Percentiles rank a stretch among this genome's conserved stretches.
These are phyloP conservation scores for Globisporangium splendens DNA, from an alignment of 352 stramenopile species.

Conservation along the genomic window DNA sequence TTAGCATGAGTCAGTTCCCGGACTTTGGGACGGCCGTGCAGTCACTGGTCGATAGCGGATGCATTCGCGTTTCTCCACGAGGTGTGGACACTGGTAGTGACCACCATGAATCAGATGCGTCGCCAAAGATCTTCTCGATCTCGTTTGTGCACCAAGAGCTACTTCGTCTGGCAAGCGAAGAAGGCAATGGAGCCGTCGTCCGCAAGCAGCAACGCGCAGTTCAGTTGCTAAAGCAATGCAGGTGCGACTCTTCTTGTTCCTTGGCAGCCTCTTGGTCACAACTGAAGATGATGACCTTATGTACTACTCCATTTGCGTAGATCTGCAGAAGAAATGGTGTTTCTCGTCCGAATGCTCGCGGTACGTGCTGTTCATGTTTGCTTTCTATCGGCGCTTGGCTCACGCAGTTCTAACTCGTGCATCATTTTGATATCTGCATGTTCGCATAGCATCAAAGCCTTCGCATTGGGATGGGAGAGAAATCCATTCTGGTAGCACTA, in stretches of 20 bases:
- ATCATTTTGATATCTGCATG: too few species aligned
- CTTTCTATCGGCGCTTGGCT: too few species aligned
- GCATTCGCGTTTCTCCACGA: constrained; percentile 24
- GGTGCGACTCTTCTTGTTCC: constrained; percentile 17
- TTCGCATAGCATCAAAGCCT: constrained; percentile 70
- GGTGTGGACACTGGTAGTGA: constrained; percentile 1
- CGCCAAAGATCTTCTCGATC: constrained; percentile 25
- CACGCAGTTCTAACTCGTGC: too few species aligned
- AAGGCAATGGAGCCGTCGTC: constrained; percentile 47
- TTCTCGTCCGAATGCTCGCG: constrained; percentile 69
- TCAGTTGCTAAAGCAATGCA: constrained; percentile 48
- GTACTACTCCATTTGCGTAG: too few species aligned
- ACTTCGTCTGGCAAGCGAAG: constrained; percentile 47
- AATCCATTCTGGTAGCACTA: constrained; percentile 69
- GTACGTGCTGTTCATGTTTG: constrained; percentile 43
- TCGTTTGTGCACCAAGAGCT: constrained; percentile 52
- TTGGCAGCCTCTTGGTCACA: too few species aligned
- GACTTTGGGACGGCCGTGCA: constrained; percentile 56
- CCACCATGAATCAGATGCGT: not conserved
- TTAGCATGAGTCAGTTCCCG: constrained; percentile 19
- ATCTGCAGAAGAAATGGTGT: constrained; percentile 53
- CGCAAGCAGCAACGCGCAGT: constrained; percentile 66
- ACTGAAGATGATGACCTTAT: too few species aligned
- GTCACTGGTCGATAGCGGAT: constrained; percentile 33
- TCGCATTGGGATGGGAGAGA: constrained; percentile 77